A percentile compares a stretch with the other conserved stretches of the same genome.
These are phyloP conservation scores for Pistacia vera DNA, from an alignment of 345 rosid genomes.

Conservation along the genomic window DNA sequence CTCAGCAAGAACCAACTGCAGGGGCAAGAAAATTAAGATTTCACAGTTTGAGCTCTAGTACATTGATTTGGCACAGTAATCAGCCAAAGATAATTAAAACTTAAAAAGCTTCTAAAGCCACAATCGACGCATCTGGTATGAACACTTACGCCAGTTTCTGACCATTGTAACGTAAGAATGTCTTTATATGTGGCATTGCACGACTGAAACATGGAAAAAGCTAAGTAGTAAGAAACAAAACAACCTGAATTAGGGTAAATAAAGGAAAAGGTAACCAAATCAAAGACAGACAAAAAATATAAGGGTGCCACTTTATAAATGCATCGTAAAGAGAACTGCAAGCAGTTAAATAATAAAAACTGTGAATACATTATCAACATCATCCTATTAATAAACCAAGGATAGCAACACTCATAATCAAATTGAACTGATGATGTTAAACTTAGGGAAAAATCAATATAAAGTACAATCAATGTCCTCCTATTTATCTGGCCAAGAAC, in stretches of 20 bases:
- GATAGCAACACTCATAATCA: not conserved
- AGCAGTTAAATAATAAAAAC: too few species aligned
- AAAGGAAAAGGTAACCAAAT: too few species aligned
- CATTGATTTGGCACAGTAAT: not conserved
- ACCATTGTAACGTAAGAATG: constrained; percentile 74
- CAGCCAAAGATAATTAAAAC: not conserved
- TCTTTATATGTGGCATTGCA: constrained; percentile 98
- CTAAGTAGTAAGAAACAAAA: constrained; percentile 11
- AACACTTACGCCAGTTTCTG: constrained; percentile 81
- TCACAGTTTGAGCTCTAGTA: not conserved
- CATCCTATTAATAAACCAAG: too few species aligned
- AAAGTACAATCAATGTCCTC: not conserved
- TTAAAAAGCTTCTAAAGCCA: constrained; percentile 15
- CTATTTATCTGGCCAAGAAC: not conserved
- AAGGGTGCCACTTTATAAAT: not conserved
- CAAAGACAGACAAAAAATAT: not conserved
- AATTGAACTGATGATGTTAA: not conserved
- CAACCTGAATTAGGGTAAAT: not conserved
- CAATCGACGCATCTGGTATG: not conserved
- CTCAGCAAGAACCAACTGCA: constrained; percentile 88
- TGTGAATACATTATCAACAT: too few species aligned
- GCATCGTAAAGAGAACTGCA: not conserved
- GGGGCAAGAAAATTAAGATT: constrained; percentile 6
- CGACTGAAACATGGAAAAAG: constrained; percentile 47
- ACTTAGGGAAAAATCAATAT: not conserved